Percentiles rank a stretch among this genome's conserved stretches.
phyloP scores from a whole-genome alignment of 176 grass and related monocot species.

The Lolium rigidum region DNA sequence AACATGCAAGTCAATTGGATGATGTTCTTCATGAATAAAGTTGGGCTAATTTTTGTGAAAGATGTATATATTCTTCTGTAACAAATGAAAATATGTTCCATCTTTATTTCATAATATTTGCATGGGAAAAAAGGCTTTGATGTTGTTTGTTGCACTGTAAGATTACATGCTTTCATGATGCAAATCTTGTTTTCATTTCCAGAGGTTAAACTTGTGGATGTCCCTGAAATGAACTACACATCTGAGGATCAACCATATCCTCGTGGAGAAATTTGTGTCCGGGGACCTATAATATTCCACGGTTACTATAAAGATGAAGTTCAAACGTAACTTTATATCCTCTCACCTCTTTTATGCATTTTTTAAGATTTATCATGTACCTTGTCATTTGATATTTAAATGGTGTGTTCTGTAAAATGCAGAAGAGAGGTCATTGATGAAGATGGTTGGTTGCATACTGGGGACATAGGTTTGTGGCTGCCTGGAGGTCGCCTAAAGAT shows the following conservation, averaged over 20 bases:
- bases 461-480: constrained; percentile 97
- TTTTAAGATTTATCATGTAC: constrained; percentile 27
- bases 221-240: constrained; percentile 98
- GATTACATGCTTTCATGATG: constrained; percentile 22
- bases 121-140: not conserved
- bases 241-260: constrained; percentile 90
- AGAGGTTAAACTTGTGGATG: constrained; percentile 98
- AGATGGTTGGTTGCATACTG: constrained; percentile 95
- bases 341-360: not conserved
- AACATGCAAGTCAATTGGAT: not conserved
- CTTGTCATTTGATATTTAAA: constrained; percentile 14
- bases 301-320: constrained; percentile 93
- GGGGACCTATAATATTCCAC: constrained; percentile 74
- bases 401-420: constrained; percentile 37
- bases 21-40: not conserved
- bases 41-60: not conserved
- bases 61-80: not conserved
- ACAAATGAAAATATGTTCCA: constrained; percentile 15
- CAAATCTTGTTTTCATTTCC: constrained; percentile 36
- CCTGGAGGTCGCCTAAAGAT: constrained; percentile 92
- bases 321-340: constrained; percentile 70
- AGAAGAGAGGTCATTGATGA: constrained; percentile 89
- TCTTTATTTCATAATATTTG: constrained; percentile 18
- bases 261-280: constrained; percentile 96
- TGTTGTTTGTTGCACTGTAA: not conserved